Evolutionary conservation across 1,284 basidiomycete genomes (phyloP), one percentile per base, ranked within the genome.

Genomic region (Cryptococcus sp.): DNA sequence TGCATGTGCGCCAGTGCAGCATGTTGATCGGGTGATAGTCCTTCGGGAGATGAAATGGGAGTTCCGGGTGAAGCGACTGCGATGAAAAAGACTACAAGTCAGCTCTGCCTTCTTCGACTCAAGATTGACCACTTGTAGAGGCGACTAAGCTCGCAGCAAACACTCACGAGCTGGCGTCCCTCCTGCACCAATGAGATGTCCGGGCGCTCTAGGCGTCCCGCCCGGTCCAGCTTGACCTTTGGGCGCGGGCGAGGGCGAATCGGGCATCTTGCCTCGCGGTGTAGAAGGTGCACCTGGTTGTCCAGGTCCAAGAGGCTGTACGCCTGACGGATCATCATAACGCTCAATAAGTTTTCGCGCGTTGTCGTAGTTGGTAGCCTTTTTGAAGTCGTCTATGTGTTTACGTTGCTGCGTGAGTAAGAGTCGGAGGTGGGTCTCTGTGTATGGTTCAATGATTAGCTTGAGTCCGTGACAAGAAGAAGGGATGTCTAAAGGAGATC

Each of bases 341-440:
- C 87, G 86, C 74, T 97, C 93, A 16, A 99, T 82, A 49, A 99
- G 84, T 69, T 88, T 89, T 53, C 90, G 87, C 17, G 93, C 95
- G 25, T 87, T 86, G 75, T 99, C 93, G 78, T 91, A 99, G 70
- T 95, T 94, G 0, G 93, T 97, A 70, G 91, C 93, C 80, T 92
- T 90, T 82, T 99, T 99, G 69, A 99, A 90, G 72, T 97, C 94
- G 67, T 96, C 94, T 31, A 99, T 85, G 74, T 92, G 94, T 42
- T 85, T 84, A 40, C 90, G 86, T 68, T 94, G 92, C 71, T 89
- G 83, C 70, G 88, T 88, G 66, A 90, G 84, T 13, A 97, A 82
- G 0, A 81, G 76, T 60, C 88, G 87, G 17, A 99, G 81, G 13
- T 87, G 86, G 70, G 86, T 89, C 76, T 98, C 94, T 93, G 69